Evolutionary conservation across 108 stramenopile genomes (phyloP).

Genomic region (Pseudonitzschia delicatissima): DNA sequence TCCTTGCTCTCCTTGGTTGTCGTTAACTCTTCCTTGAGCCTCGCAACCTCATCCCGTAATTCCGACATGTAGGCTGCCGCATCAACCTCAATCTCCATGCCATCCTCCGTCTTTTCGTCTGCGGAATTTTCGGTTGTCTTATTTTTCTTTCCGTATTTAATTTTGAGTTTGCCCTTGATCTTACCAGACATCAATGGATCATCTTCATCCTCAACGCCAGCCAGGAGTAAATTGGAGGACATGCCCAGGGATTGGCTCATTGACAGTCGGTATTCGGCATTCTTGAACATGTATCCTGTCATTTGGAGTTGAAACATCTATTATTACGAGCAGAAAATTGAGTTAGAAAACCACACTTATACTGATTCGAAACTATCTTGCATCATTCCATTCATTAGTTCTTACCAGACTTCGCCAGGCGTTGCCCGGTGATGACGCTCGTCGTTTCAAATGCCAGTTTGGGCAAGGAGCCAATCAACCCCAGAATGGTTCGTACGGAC

Average conservation of each 20-base stretch:
- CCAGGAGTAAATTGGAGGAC: constrained; percentile 22
- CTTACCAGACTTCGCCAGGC: constrained; percentile 58
- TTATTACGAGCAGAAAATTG: background rate
- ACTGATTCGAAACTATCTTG: background rate
- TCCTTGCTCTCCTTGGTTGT: constrained; percentile 61
- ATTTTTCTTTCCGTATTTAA: constrained; percentile 41
- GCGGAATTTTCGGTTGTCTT: background rate
- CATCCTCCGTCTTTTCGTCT: constrained; percentile 21
- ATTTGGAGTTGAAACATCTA: constrained; percentile 97
- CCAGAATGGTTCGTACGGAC: constrained; percentile 86
- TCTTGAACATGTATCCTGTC: constrained; percentile 98
- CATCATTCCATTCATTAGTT: no score
- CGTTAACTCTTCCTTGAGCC: constrained; percentile 64
- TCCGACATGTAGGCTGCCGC: constrained; percentile 92
- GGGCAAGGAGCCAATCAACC: constrained; percentile 86
- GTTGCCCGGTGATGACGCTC: constrained; percentile 83
- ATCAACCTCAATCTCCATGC: constrained; percentile 85
- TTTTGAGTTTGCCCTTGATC: constrained; percentile 68
- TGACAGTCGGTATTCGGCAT: constrained; percentile 90
- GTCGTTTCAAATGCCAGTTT: constrained; percentile 91
- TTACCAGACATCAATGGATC: constrained; percentile 37
- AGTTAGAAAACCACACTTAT: background rate
- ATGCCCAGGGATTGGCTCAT: constrained; percentile 66
- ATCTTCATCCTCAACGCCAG: constrained; percentile 28
- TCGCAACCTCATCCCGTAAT: constrained; percentile 74